A percentile compares a stretch with the other conserved stretches of the same genome.
These are phyloP conservation scores for Alternaria sp. DNA, from an alignment of 2,329 filamentous ascomycete species.

Conservation along the genomic window DNA sequence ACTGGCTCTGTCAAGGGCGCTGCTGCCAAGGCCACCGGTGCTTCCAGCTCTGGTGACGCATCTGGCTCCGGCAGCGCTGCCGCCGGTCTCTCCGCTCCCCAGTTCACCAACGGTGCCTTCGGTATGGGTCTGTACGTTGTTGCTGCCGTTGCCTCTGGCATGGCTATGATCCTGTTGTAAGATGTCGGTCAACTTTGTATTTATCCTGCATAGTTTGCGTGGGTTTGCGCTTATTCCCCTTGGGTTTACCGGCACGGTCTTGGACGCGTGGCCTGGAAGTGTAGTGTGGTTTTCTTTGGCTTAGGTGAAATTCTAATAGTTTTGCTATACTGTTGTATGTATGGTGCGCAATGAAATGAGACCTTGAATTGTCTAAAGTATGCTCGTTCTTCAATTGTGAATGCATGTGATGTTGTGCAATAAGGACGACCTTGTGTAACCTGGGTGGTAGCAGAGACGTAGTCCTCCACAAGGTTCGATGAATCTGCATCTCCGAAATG, in stretches of 20 bases:
- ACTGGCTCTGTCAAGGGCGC: conserved; percentile 60
- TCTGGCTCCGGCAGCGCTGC: conserved; percentile 44
- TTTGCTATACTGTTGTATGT: neutral
- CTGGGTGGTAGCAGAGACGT: neutral
- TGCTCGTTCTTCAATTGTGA: no score
- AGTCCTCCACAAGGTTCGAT: neutral
- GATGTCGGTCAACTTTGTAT: conserved; percentile 1
- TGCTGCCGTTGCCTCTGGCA: conserved; percentile 58
- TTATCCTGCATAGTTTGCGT: conserved; percentile 17
- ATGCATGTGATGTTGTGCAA: neutral
- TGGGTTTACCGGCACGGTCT: neutral
- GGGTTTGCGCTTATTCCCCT: conserved; percentile 13
- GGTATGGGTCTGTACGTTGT: conserved; percentile 58
- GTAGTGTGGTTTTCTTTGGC: conserved; percentile 5
- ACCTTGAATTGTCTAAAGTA: neutral
- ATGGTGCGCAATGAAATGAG: conserved; percentile 1
- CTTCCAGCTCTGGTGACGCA: conserved; percentile 17
- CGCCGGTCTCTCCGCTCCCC: conserved; percentile 52
- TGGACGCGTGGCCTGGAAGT: neutral
- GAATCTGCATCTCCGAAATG: neutral
- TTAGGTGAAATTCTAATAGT: conserved; percentile 1
- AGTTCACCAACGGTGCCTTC: conserved; percentile 54
- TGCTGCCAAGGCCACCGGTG: conserved; percentile 20
- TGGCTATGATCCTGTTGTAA: conserved; percentile 63
- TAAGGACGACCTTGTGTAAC: neutral